Base-by-base conservation (phyloP, 495 filamentous ascomycete species). In the Penicillium alfredii region DNA sequence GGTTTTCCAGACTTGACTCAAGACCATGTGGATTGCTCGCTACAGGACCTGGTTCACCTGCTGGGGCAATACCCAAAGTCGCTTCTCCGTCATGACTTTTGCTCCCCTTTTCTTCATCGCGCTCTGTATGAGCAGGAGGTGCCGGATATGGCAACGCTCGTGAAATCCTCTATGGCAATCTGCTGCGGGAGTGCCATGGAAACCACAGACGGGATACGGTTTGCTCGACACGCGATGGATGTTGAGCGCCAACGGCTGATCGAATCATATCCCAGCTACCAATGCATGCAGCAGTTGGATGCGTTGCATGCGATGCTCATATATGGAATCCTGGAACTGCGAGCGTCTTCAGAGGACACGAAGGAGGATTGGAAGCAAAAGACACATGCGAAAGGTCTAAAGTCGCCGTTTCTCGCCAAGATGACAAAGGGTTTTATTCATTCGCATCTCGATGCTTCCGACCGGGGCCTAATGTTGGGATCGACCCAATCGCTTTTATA, bases 251-350 rank as follows among this genome's bases (percentile, higher is more conserved):
- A 36, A 17, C 18, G 45, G 34, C 22, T 49, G 6, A 45, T 45
- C 21, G 34, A 35, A 11, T 21, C 23, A 1, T 49, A 35, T 22
- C 26, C 33, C 13, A 30, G 17, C 2, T 45, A 40, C 25, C 17
- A 11, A n/a, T 49, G 45, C 31, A 49, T 49, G 42, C 34, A 41
- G 31, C 45, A 45, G 22, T 49, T 35, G 35, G 45, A 45, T 36
- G 42, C 41, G 6, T 6, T 49, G 21, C 45, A 49, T 29, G 45
- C 45, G 9, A 40, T 49, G 41, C 23, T 49, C 2, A 17, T 49
- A 4, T 49, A 49, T 23, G 31, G 13, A 15, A 37, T 45, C 11
- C 30, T 49, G 10, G 35, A 45, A 35, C 6, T 45, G 18, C 22
- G 29, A 15, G 15, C 22, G 17, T 36, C 30, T 19, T 15, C 12